phyloP scores from a whole-genome alignment of 805 yeast genomes.

The Yarrowia sp. region DNA sequence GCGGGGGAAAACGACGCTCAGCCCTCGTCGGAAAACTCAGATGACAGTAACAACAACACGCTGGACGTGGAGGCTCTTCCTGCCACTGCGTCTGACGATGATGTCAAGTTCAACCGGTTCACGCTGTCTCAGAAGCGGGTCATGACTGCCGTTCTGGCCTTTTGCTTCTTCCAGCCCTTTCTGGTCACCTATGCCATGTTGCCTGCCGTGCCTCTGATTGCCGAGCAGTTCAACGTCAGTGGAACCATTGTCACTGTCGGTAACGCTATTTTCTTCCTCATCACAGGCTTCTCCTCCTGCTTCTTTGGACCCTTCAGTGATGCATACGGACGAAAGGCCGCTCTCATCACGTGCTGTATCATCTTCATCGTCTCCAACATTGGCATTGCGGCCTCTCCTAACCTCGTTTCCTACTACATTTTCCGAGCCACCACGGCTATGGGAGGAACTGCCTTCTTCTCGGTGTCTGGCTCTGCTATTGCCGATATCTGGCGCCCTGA shows the following conservation, averaged over 20 bases:
- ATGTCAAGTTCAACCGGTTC: constrained; percentile 37
- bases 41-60: background rate
- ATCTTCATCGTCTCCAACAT: constrained; percentile 48
- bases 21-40: background rate
- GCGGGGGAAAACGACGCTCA: constrained; percentile 1
- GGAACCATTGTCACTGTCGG: constrained; percentile 58
- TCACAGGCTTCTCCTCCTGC: constrained; percentile 63
- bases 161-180: constrained; percentile 48
- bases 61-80: constrained; percentile 22
- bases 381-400: constrained; percentile 57
- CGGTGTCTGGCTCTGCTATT: constrained; percentile 60
- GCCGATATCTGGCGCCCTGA: constrained; percentile 60
- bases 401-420: constrained; percentile 62
- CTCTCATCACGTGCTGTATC: constrained; percentile 55
- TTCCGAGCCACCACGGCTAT: constrained; percentile 60
- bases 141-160: constrained; percentile 38
- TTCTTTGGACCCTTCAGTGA: constrained; percentile 59
- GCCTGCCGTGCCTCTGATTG: constrained; percentile 62
- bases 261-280: constrained; percentile 58
- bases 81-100: constrained; percentile 28
- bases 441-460: constrained; percentile 63
- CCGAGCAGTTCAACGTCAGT: constrained; percentile 56
- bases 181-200: constrained; percentile 52
- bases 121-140: constrained; percentile 22
- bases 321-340: constrained; percentile 58